Base-by-base conservation (phyloP, 768 basidiomycete genomes). In the Suillus spraguei region DNA sequence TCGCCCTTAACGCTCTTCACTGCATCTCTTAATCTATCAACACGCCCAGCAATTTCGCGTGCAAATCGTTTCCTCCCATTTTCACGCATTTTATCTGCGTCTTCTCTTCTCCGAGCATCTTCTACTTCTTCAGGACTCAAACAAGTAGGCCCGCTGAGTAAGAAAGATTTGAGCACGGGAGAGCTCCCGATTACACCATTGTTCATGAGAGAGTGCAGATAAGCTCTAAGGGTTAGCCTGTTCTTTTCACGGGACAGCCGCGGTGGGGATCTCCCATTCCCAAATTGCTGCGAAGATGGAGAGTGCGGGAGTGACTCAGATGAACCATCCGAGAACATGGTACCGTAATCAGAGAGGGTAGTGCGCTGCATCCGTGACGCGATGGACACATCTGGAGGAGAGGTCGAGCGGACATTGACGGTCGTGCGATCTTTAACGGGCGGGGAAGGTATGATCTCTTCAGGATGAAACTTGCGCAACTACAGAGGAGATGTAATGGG, bases 221-320 rank as follows among this genome's bases (percentile, higher is more conserved):
- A 99, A 0, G 95, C 89, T 22, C 97, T 87, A 20, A 99, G 85
- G 0, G 97, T 99, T 5, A 99, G 81, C 16, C 97, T 82, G 70
- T 99, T 99, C 83, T 95, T 97, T 75, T 99, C 97, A 32, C 97
- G 82, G 1, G 94, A 82, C 24, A 97, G 82, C 39, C 87, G 86
- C 22, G 69, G 62, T 81, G 80, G 1, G 80, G 81, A 46, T 79
- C 82, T 41, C 85, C 85, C 44, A 82, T 81, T 2, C 87, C 85
- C 60, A 86, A 82, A 76, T 96, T 95, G 75, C 96, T 96, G 4
- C 85, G 78, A 1, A 94, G 95, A 1, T 89, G 89, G 39, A 83
- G 86, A 76, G 89, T 89, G 49, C 85, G 87, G 11, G 91, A 84
- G 88, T 90, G 69, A 17, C 20, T 64, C 66, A 13, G 41, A 46